Evolutionary conservation across 805 yeast species (phyloP).

Genomic region (Starmerella scarabaei): DNA sequence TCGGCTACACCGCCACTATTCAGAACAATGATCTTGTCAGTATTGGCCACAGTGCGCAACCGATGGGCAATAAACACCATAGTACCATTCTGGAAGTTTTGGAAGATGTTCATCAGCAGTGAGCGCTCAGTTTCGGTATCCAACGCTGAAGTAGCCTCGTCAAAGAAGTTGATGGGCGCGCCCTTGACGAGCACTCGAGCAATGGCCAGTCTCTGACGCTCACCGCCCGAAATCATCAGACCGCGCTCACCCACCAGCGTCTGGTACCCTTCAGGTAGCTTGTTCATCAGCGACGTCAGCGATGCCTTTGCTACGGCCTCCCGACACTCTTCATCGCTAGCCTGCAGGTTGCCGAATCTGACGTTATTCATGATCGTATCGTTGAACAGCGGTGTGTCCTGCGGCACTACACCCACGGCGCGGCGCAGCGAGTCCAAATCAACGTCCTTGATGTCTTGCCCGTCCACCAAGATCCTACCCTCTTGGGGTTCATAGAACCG

Average conservation of each 20-base stretch:
- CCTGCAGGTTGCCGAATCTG: conserved; percentile 65
- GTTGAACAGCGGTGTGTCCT: conserved; percentile 91
- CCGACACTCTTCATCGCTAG: conserved; percentile 59
- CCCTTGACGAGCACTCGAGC: conserved; percentile 77
- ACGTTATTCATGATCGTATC: conserved; percentile 81
- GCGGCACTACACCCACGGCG: conserved; percentile 87
- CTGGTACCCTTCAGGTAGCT: conserved; percentile 69
- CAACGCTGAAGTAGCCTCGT: conserved; percentile 89
- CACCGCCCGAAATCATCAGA: conserved; percentile 99
- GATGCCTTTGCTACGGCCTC: conserved; percentile 58
- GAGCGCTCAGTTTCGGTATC: conserved; percentile 94
- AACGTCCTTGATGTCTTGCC: conserved; percentile 68
- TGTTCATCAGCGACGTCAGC: conserved; percentile 45
- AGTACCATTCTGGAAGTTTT: conserved; percentile 56
- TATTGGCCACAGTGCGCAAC: conserved; percentile 79
- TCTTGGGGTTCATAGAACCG: conserved; percentile 73
- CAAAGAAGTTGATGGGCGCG: conserved; percentile 85
- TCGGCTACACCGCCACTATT: conserved; percentile 69
- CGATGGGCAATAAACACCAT: conserved; percentile 90
- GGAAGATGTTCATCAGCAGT: conserved; percentile 57
- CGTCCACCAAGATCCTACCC: conserved; percentile 76
- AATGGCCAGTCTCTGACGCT: conserved; percentile 87
- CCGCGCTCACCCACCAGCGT: conserved; percentile 93
- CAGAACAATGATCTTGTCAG: conserved; percentile 84
- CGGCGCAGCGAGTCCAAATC: conserved; percentile 62